A percentile compares a stretch with the other conserved stretches of the same genome.
phyloP scores from a whole-genome alignment of 495 filamentous ascomycete genomes.

The Neurospora sp. region DNA sequence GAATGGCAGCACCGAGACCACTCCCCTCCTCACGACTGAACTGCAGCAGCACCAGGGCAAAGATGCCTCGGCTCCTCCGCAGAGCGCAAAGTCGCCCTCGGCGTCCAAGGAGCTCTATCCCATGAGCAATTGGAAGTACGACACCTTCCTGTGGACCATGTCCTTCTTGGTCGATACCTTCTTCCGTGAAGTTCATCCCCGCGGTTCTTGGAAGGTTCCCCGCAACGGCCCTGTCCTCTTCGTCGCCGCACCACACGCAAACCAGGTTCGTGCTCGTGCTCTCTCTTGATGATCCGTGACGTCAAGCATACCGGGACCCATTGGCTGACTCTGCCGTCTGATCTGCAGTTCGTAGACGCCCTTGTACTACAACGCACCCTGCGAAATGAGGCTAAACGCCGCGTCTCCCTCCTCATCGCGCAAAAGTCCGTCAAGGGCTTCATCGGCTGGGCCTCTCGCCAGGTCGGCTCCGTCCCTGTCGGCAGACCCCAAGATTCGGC shows the following conservation, averaged over 20 bases:
- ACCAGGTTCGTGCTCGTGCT: slow-evolving; percentile 53
- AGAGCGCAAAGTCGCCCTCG: slow-evolving; percentile 14
- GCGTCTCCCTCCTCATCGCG: slow-evolving; percentile 85
- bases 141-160: slow-evolving; percentile 70
- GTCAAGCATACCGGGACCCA: not conserved
- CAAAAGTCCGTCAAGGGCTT: slow-evolving; percentile 89
- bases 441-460: slow-evolving; percentile 70
- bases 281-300: not conserved
- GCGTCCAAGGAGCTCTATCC: slow-evolving; percentile 49
- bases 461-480: slow-evolving; percentile 79
- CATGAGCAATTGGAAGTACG: slow-evolving; percentile 68
- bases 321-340: slow-evolving; percentile 2
- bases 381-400: slow-evolving; percentile 72
- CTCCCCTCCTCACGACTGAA: slow-evolving; percentile 8
- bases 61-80: slow-evolving; percentile 7
- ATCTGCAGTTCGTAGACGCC: slow-evolving; percentile 76
- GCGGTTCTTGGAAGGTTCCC: slow-evolving; percentile 88
- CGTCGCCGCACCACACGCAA: slow-evolving; percentile 96
- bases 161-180: slow-evolving; percentile 86
- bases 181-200: slow-evolving; percentile 94
- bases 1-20: not conserved
- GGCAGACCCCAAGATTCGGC: slow-evolving; percentile 81
- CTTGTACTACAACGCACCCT: slow-evolving; percentile 87
- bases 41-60: slow-evolving; percentile 5
- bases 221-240: slow-evolving; percentile 82